Evolutionary conservation across 2,329 filamentous ascomycete species (phyloP).

Genomic region (Colletotrichum chlorophyti): DNA sequence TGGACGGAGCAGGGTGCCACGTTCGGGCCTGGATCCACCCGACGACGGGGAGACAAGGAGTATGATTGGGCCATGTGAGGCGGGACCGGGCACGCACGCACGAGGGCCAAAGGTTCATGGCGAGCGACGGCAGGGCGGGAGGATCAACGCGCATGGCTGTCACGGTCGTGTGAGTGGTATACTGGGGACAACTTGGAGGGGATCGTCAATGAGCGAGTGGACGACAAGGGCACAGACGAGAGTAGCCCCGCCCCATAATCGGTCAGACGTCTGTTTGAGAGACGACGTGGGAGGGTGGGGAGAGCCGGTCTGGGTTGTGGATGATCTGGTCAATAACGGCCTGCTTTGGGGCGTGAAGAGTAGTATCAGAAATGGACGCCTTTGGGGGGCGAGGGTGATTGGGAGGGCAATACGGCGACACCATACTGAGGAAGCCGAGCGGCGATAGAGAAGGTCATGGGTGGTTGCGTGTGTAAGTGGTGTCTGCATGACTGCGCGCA

Average conservation of each 20-base stretch:
- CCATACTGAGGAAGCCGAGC: not conserved
- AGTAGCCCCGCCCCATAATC: slow-evolving; percentile 19
- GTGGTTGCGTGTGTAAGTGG: not conserved
- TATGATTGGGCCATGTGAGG: slow-evolving; percentile 15
- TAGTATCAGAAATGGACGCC: not conserved
- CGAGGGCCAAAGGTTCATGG: slow-evolving; percentile 1
- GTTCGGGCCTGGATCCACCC: slow-evolving; percentile 18
- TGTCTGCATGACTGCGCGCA: slow-evolving; percentile 2
- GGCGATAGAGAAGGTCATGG: slow-evolving; percentile 10
- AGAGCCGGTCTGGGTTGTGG: slow-evolving; percentile 9
- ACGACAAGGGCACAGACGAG: slow-evolving; percentile 5
- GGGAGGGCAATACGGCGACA: no score
- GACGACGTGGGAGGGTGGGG: slow-evolving; percentile 3
- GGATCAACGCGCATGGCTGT: slow-evolving; percentile 21
- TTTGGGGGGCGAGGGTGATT: no score
- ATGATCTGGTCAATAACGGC: slow-evolving; percentile 6
- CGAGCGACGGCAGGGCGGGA: slow-evolving; percentile 16
- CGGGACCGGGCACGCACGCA: not conserved
- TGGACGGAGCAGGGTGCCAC: slow-evolving; percentile 4
- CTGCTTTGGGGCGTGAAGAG: not conserved
- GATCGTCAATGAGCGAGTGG: slow-evolving; percentile 23
- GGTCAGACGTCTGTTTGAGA: slow-evolving; percentile 18
- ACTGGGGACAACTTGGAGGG: slow-evolving; percentile 3
- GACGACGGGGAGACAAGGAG: slow-evolving; percentile 1
- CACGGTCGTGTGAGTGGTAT: slow-evolving; percentile 25